phyloP scores from a whole-genome alignment of 2,329 filamentous ascomycete genomes.

The Ambrosiella beaveri region DNA sequence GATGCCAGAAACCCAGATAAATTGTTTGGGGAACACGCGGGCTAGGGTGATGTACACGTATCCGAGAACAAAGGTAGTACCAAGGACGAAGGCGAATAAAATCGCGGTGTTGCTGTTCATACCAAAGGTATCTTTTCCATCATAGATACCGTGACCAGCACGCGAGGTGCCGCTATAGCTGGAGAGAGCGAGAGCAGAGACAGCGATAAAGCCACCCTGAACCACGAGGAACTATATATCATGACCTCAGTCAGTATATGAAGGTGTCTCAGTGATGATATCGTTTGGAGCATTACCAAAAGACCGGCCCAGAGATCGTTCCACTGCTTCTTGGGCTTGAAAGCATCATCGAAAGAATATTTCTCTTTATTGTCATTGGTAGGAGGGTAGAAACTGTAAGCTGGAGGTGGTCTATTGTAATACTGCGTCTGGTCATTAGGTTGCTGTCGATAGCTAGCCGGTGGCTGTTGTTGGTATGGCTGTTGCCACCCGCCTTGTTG shows the following conservation, averaged over 20 bases:
- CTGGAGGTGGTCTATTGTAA: conserved; percentile 17
- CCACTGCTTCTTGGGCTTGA: conserved; percentile 70
- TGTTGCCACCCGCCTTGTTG: conserved; percentile 19
- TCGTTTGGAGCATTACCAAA: conserved; percentile 33
- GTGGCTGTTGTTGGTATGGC: conserved; percentile 15
- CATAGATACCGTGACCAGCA: conserved; percentile 60
- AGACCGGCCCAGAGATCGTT: conserved; percentile 83
- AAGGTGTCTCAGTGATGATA: not conserved
- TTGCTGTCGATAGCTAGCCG: conserved; percentile 17
- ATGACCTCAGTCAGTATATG: not conserved
- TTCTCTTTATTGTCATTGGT: conserved; percentile 28
- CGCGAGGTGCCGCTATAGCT: conserved; percentile 67
- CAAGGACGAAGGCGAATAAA: conserved; percentile 64
- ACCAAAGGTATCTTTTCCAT: conserved; percentile 42
- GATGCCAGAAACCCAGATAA: conserved; percentile 86
- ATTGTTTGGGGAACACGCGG: conserved; percentile 66
- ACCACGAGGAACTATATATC: conserved; percentile 45
- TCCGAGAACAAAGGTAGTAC: conserved; percentile 60
- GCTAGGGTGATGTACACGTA: conserved; percentile 61
- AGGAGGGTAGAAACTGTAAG: conserved; percentile 23
- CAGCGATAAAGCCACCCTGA: conserved; percentile 55
- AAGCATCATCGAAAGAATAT: conserved; percentile 57
- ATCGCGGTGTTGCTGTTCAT: conserved; percentile 74
- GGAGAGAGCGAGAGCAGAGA: conserved; percentile 58
- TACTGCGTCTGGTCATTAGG: conserved; percentile 14